These are phyloP conservation scores for Infundibulicybe gibba DNA, from an alignment of 768 basidiomycete species.

Conservation along the genomic window DNA sequence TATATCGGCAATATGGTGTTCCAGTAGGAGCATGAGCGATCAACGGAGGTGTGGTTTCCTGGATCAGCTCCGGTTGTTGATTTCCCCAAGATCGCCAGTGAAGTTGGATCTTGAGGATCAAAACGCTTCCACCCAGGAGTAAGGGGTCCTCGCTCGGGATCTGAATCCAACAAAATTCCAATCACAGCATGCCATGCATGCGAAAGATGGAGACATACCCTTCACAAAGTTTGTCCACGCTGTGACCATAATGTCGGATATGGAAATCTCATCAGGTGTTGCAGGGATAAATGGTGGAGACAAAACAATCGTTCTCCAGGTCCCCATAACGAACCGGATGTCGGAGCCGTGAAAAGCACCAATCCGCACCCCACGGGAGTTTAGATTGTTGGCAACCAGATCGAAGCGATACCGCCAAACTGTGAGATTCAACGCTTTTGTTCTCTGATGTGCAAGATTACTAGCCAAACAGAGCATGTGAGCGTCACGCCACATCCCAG, in stretches of 20 bases:
- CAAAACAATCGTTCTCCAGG: conserved; percentile 25
- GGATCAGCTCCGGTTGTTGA: conserved; percentile 17
- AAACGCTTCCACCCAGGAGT: conserved; percentile 25
- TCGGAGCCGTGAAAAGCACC: conserved; percentile 28
- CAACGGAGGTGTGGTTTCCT: conserved; percentile 20
- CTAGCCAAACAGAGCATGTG: conserved; percentile 29
- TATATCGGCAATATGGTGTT: conserved; percentile 24
- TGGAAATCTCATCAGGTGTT: conserved; percentile 19
- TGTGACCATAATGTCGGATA: conserved; percentile 29
- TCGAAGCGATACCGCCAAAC: conserved; percentile 30
- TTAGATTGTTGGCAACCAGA: conserved; percentile 26
- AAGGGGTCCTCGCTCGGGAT: conserved; percentile 22
- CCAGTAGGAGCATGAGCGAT: conserved; percentile 26
- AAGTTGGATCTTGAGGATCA: conserved; percentile 17
- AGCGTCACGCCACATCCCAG: conserved; percentile 29
- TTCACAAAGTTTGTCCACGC: conserved; percentile 34
- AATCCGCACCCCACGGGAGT: conserved; percentile 25
- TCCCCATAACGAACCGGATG: conserved; percentile 29
- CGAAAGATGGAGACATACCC: conserved; percentile 11
- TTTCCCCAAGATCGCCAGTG: conserved; percentile 23
- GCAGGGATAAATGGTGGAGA: conserved; percentile 25
- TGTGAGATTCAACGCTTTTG: conserved; percentile 13
- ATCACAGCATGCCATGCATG: not conserved
- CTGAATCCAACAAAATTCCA: conserved; percentile 6
- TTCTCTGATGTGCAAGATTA: conserved; percentile 22